Evolutionary conservation across 306 rosid genomes (phyloP).

Genomic region (Senna tora): DNA sequence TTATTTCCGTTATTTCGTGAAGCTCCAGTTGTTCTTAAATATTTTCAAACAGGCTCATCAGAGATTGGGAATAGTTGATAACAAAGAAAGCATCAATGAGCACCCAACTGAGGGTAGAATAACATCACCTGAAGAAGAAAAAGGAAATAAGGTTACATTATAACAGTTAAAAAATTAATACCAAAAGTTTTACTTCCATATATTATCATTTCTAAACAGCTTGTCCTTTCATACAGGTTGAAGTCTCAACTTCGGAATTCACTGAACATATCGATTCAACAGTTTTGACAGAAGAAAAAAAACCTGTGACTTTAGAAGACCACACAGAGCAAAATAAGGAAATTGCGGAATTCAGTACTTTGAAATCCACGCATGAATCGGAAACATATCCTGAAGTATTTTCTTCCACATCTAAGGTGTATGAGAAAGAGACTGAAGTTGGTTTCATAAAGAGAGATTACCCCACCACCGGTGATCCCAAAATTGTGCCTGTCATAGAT

Average conservation of each 20-base stretch:
- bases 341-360: neutral
- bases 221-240: slow-evolving; percentile 12
- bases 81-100: neutral
- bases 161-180: neutral
- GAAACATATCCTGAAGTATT: neutral
- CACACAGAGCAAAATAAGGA: neutral
- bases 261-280: neutral
- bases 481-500: slow-evolving; percentile 6
- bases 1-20: slow-evolving; percentile 3
- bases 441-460: slow-evolving; percentile 1
- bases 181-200: neutral
- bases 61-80: neutral
- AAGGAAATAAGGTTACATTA: neutral
- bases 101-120: neutral
- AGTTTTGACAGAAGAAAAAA: slow-evolving; percentile 1
- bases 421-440: slow-evolving; percentile 1
- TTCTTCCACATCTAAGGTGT: neutral
- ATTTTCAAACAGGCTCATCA: slow-evolving; percentile 34
- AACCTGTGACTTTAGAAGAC: neutral
- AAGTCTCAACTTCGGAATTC: slow-evolving; percentile 18
- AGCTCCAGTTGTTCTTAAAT: slow-evolving; percentile 5
- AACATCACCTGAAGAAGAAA: neutral
- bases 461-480: neutral
- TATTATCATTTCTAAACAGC: neutral
- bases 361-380: slow-evolving; percentile 2